A percentile compares a stretch with the other conserved stretches of the same genome.
phyloP scores from a whole-genome alignment of 371 early-diverging fungal genomes.

The Mucor ambiguus region DNA sequence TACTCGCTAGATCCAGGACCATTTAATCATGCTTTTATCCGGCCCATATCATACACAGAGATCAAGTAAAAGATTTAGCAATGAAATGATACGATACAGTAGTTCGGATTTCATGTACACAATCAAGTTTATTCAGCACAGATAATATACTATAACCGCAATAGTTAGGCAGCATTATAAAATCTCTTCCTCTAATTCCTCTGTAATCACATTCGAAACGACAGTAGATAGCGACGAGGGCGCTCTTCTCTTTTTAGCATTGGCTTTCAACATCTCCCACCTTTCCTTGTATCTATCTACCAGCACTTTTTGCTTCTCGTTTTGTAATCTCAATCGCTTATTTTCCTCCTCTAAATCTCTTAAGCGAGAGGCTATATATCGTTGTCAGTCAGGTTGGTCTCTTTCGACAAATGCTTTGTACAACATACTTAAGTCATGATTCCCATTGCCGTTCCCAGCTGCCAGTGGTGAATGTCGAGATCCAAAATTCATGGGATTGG shows the following conservation, averaged over 20 bases:
- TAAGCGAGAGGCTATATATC: conserved; percentile 28
- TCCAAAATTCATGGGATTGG: conserved; percentile 1
- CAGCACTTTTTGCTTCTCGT: conserved; percentile 54
- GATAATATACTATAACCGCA: no score
- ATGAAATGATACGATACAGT: no score
- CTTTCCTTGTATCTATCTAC: conserved; percentile 81
- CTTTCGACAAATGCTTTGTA: background rate
- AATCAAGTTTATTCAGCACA: no score
- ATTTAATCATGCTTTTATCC: no score
- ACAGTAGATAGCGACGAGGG: background rate
- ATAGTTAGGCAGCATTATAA: background rate
- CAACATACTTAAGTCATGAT: conserved; percentile 18
- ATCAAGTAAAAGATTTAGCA: no score
- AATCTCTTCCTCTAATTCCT: background rate
- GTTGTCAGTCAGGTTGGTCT: background rate
- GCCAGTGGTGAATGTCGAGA: conserved; percentile 11
- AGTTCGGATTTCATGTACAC: background rate
- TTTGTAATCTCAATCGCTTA: conserved; percentile 45
- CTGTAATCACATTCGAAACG: background rate
- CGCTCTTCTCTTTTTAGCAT: conserved; percentile 68
- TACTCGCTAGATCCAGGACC: no score
- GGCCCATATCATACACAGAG: no score
- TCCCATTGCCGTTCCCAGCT: background rate
- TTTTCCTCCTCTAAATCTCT: conserved; percentile 69
- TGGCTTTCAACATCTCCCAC: conserved; percentile 90